A percentile compares a stretch with the other conserved stretches of the same genome.
Evolutionary conservation across 139 green algal species (phyloP).

Genomic region (Asterochloris sp.): DNA sequence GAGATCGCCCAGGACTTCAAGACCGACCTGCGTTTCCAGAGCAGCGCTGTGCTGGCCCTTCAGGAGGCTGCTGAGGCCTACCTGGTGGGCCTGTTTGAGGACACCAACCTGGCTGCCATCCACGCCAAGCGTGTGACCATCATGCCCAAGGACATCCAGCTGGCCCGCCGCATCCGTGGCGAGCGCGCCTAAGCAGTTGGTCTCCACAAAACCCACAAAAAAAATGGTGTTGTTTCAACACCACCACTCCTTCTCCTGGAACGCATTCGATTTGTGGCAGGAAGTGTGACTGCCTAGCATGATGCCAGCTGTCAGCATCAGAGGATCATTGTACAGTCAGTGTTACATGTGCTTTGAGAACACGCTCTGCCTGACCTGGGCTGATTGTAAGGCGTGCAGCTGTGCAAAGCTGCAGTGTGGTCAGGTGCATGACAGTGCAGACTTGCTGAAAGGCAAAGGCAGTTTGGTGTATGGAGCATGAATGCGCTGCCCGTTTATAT

Average conservation of each 20-base stretch:
- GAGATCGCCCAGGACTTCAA: slow-evolving; percentile 99
- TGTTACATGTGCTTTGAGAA: too few relatives aligned
- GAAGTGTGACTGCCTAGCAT: too few relatives aligned
- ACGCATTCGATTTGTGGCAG: too few relatives aligned
- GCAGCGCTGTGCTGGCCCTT: slow-evolving; percentile 89
- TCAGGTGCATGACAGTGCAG: too few relatives aligned
- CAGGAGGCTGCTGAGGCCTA: slow-evolving; percentile 98
- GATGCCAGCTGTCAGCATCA: too few relatives aligned
- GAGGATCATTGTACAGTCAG: too few relatives aligned
- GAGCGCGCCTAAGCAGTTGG: slow-evolving; percentile 17
- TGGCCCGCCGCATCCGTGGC: slow-evolving; percentile 56
- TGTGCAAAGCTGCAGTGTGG: too few relatives aligned
- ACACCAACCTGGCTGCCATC: slow-evolving; percentile 97
- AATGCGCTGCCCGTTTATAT: too few relatives aligned
- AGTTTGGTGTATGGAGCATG: too few relatives aligned
- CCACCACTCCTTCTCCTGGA: neutral
- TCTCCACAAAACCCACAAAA: neutral
- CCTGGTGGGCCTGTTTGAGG: slow-evolving; percentile 98
- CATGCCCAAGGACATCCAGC: slow-evolving; percentile 77
- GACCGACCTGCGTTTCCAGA: slow-evolving; percentile 99
- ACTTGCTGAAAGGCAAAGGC: too few relatives aligned
- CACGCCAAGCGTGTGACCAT: slow-evolving; percentile 92
- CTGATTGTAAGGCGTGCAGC: too few relatives aligned
- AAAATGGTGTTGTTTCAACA: slow-evolving; percentile 29
- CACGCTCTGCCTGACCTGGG: too few relatives aligned